These are phyloP conservation scores for Epithele typhae DNA, from an alignment of 768 basidiomycete genomes.

Conservation along the genomic window DNA sequence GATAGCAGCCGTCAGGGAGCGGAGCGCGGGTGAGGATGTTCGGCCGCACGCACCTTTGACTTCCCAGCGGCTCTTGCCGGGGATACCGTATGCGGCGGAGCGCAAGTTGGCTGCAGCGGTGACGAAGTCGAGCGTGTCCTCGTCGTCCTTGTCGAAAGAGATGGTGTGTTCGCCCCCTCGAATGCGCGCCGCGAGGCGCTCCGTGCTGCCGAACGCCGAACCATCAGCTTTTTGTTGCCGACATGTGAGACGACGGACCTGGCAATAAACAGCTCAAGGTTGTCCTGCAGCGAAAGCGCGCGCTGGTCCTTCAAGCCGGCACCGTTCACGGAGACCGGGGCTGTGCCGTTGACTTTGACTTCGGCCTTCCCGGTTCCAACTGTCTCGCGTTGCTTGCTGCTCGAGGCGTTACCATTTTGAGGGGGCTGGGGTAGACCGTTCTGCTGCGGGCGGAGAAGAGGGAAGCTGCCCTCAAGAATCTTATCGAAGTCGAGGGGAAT, in stretches of 20 bases:
- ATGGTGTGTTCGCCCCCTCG: conserved; percentile 66
- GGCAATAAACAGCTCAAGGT: conserved; percentile 74
- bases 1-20: not conserved
- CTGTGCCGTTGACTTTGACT: not conserved
- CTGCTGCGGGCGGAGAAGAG: conserved; percentile 25
- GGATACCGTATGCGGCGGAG: conserved; percentile 85
- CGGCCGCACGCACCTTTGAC: conserved; percentile 69
- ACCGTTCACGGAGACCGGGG: not conserved
- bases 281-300: conserved; percentile 72
- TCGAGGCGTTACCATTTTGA: conserved; percentile 10
- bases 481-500: conserved; percentile 77
- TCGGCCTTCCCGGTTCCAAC: not conserved
- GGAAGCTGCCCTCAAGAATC: conserved; percentile 64
- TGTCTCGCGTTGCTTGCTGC: not conserved
- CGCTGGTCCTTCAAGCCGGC: conserved; percentile 76
- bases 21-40: not conserved
- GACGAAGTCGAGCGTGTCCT: conserved; percentile 95
- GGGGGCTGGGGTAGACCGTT: conserved; percentile 13
- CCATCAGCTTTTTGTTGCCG: not conserved
- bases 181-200: conserved; percentile 68
- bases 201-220: conserved; percentile 48
- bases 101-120: conserved; percentile 92
- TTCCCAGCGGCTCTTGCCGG: conserved; percentile 89
- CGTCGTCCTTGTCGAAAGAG: conserved; percentile 96
- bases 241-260: conserved; percentile 45